phyloP scores from a whole-genome alignment of 768 basidiomycete species.

The Paxillus rubicundulus region DNA sequence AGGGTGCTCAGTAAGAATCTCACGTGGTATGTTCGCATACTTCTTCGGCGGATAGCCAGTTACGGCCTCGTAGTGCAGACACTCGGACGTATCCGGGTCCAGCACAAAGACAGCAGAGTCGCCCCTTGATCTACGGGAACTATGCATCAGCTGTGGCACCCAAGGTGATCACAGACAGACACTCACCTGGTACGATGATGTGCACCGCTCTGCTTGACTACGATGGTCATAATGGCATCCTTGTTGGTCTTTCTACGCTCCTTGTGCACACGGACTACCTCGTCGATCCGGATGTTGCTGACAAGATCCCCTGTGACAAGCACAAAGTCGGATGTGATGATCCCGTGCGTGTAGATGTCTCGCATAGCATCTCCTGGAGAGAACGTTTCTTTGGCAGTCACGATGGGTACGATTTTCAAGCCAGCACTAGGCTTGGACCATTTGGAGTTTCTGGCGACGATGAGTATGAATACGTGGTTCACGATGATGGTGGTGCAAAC shows the following conservation, averaged over 20 bases:
- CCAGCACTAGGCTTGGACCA: slow-evolving; percentile 80
- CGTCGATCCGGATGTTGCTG: slow-evolving; percentile 88
- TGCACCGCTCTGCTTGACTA: slow-evolving; percentile 75
- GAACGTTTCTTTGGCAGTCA: slow-evolving; percentile 83
- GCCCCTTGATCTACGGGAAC: slow-evolving; percentile 52
- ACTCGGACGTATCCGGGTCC: slow-evolving; percentile 72
- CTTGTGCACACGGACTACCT: slow-evolving; percentile 86
- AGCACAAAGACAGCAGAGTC: slow-evolving; percentile 80
- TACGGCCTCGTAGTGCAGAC: slow-evolving; percentile 81
- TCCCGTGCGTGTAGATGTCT: slow-evolving; percentile 87
- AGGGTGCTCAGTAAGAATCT: slow-evolving; percentile 65
- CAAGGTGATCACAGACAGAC: neutral
- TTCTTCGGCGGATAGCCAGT: slow-evolving; percentile 65
- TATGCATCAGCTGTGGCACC: slow-evolving; percentile 2
- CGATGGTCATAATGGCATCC: slow-evolving; percentile 96
- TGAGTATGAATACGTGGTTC: slow-evolving; percentile 4
- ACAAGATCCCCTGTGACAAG: slow-evolving; percentile 91
- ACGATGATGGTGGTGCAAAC: slow-evolving; percentile 43
- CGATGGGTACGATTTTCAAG: slow-evolving; percentile 80
- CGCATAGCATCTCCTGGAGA: slow-evolving; percentile 92
- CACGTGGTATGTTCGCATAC: slow-evolving; percentile 69
- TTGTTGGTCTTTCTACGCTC: slow-evolving; percentile 82
- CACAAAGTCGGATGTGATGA: slow-evolving; percentile 89
- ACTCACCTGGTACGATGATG: slow-evolving; percentile 71
- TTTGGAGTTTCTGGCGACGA: slow-evolving; percentile 62